phyloP scores from a whole-genome alignment of 306 rosid species.

The Myrica gale region DNA sequence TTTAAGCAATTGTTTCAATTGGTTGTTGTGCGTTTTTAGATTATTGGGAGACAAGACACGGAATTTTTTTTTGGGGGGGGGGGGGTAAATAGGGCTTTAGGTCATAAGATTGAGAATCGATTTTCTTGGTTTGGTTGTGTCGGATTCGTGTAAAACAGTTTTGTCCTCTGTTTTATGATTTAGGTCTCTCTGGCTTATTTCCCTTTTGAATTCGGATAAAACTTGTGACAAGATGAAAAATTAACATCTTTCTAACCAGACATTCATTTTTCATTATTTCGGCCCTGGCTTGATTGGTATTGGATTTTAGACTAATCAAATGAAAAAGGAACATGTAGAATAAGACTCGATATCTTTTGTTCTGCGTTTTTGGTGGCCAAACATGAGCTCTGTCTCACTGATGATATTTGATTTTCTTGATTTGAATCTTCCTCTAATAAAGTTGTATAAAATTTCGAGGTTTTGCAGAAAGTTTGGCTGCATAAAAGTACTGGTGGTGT shows the following conservation, averaged over 20 bases:
- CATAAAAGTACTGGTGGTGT: conserved; percentile 68
- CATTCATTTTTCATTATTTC: neutral
- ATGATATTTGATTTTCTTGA: neutral
- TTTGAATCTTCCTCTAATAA: conserved; percentile 15
- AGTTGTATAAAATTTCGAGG: conserved; percentile 16
- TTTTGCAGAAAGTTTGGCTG: conserved; percentile 81
- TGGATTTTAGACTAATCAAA: neutral
- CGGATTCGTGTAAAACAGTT: neutral
- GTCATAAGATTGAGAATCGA: neutral
- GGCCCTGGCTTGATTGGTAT: neutral
- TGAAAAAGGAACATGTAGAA: neutral
- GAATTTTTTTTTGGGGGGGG: neutral
- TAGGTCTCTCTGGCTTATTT: neutral
- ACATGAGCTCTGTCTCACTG: neutral
- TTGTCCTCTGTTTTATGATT: neutral
- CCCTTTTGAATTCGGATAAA: neutral
- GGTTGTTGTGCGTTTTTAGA: neutral
- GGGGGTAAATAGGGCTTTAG: neutral
- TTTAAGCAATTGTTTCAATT: neutral
- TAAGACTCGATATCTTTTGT: neutral
- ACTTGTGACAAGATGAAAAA: neutral
- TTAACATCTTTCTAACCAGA: neutral
- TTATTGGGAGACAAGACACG: too few relatives aligned
- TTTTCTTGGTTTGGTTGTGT: neutral
- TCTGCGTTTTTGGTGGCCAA: conserved; percentile 6